These are phyloP conservation scores for Aspergillus sp. DNA, from an alignment of 2,329 filamentous ascomycete species.

Conservation along the genomic window DNA sequence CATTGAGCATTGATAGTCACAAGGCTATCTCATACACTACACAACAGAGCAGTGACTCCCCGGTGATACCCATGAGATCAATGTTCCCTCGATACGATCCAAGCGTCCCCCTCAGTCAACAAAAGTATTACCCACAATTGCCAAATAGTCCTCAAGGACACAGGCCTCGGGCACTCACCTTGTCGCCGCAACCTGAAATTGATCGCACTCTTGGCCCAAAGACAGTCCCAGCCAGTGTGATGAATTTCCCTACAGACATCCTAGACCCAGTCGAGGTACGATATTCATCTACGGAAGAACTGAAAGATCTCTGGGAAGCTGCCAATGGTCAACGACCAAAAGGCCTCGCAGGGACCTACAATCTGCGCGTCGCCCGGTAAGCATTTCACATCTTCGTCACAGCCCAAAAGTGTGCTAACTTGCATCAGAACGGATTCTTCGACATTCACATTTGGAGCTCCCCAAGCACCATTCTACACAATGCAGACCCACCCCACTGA, in stretches of 20 bases:
- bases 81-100: constrained; percentile 47
- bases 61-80: constrained; percentile 40
- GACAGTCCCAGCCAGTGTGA: constrained; percentile 42
- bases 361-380: constrained; percentile 43
- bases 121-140: constrained; percentile 34
- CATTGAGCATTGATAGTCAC: background rate
- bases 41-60: constrained; percentile 24
- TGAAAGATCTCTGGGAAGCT: constrained; percentile 44
- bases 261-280: constrained; percentile 32
- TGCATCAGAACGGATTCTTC: constrained; percentile 36
- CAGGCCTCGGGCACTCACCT: constrained; percentile 24
- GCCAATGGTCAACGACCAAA: constrained; percentile 43
- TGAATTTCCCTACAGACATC: constrained; percentile 38
- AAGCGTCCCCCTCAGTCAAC: constrained; percentile 33
- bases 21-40: constrained; percentile 14
- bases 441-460: constrained; percentile 43
- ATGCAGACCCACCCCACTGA: constrained; percentile 42
- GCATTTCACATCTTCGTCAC: background rate
- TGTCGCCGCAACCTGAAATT: constrained; percentile 33
- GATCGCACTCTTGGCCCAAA: constrained; percentile 36
- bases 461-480: constrained; percentile 44
- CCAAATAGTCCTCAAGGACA: constrained; percentile 12
- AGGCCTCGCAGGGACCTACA: constrained; percentile 32
- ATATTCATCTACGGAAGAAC: constrained; percentile 40
- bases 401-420: constrained; percentile 7